A percentile compares a stretch with the other conserved stretches of the same genome.
These are phyloP conservation scores for Diaporthe longicolla DNA, from an alignment of 2,329 filamentous ascomycete species.

Conservation along the genomic window DNA sequence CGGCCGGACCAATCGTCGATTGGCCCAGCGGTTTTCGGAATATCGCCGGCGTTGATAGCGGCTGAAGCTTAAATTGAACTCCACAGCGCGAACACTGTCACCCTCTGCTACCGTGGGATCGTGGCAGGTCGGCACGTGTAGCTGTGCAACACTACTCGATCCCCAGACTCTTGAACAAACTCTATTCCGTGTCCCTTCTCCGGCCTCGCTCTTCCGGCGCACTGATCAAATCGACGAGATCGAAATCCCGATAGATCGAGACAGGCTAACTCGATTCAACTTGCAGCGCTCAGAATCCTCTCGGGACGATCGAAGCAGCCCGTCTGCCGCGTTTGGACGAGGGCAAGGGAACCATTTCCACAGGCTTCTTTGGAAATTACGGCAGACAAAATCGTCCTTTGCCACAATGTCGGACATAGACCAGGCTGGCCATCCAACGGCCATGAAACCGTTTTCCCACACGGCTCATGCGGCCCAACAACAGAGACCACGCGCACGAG, in stretches of 20 bases:
- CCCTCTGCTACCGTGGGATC: constrained; percentile 32
- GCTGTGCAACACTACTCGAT: constrained; percentile 27
- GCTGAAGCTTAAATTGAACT: constrained; percentile 35
- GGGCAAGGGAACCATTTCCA: neutral
- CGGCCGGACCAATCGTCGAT: constrained; percentile 22
- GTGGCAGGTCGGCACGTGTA: constrained; percentile 33
- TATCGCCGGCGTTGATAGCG: constrained; percentile 31
- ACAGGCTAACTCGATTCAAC: constrained; percentile 7
- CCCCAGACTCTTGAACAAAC: constrained; percentile 35
- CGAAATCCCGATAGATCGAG: neutral
- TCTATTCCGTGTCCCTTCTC: constrained; percentile 19
- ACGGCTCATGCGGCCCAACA: constrained; percentile 5
- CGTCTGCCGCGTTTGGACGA: constrained; percentile 19
- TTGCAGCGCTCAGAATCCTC: neutral
- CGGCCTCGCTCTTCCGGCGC: constrained; percentile 7
- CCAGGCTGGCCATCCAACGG: constrained; percentile 25
- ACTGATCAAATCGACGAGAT: constrained; percentile 30
- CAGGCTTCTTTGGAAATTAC: neutral
- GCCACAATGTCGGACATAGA: constrained; percentile 32
- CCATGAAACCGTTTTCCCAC: constrained; percentile 56
- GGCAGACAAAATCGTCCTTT: neutral
- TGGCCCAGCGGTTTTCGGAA: constrained; percentile 15
- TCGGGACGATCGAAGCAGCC: neutral
- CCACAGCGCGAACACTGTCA: constrained; percentile 27
- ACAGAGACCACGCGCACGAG: constrained; percentile 38